Evolutionary conservation across 345 rosid genomes (phyloP).

Genomic region (Euphorbia pulcherrima): DNA sequence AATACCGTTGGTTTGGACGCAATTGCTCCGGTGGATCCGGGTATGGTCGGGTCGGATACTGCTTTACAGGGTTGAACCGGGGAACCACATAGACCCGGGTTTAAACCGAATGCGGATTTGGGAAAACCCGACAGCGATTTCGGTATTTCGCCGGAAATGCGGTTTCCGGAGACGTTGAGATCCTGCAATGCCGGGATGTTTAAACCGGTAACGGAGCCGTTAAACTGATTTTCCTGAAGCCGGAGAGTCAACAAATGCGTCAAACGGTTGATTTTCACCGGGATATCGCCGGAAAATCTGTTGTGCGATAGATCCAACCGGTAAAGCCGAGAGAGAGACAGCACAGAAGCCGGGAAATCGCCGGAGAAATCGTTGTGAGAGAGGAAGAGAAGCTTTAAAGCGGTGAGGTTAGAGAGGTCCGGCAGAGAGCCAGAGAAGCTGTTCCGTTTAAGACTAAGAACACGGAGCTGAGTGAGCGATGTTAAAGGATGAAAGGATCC

Average conservation of each 20-base stretch:
- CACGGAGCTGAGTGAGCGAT: slow-evolving; percentile 63
- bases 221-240: slow-evolving; percentile 56
- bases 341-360: slow-evolving; percentile 49
- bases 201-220: slow-evolving; percentile 47
- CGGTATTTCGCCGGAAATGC: slow-evolving; percentile 65
- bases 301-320: slow-evolving; percentile 84
- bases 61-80: slow-evolving; percentile 48
- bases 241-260: slow-evolving; percentile 75
- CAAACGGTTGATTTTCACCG: slow-evolving; percentile 40
- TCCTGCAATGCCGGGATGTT: slow-evolving; percentile 60
- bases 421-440: slow-evolving; percentile 58
- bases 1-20: slow-evolving; percentile 41
- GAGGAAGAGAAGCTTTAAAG: slow-evolving; percentile 71
- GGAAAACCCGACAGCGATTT: slow-evolving; percentile 56
- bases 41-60: slow-evolving; percentile 45
- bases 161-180: slow-evolving; percentile 67
- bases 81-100: slow-evolving; percentile 64
- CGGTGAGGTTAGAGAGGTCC: slow-evolving; percentile 55
- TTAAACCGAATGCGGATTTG: slow-evolving; percentile 46
- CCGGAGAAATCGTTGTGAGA: slow-evolving; percentile 69
- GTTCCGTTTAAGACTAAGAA: slow-evolving; percentile 73
- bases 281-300: slow-evolving; percentile 68
- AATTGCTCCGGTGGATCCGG: slow-evolving; percentile 60
- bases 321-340: slow-evolving; percentile 50
- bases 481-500: slow-evolving; percentile 51